Percentiles rank a stretch among this genome's conserved stretches.
Conservation (phyloP, 2,329 filamentous ascomycete genomes). For the Cercospora sp. region DNA sequence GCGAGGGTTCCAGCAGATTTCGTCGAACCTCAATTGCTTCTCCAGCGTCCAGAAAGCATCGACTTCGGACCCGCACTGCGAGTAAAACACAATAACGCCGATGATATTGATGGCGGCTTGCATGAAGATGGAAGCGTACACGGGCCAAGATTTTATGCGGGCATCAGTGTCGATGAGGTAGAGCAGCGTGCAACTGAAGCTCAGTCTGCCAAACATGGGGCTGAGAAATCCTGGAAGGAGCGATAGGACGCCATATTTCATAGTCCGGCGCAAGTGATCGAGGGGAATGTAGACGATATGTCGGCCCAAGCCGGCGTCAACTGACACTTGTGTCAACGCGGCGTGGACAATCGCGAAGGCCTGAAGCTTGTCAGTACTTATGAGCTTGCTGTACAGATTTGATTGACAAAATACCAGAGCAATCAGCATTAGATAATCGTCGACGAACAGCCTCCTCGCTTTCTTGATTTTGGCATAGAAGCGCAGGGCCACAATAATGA, state of each 20-base stretch:
- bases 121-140: constrained; percentile 31
- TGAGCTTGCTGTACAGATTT: too few relatives aligned
- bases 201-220: constrained; percentile 34
- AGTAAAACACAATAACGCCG: constrained; percentile 31
- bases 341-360: constrained; percentile 31
- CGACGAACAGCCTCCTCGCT: constrained; percentile 32
- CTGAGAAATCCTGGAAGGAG: constrained; percentile 32
- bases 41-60: constrained; percentile 27
- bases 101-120: constrained; percentile 33
- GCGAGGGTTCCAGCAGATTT: constrained; percentile 27
- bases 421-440: constrained; percentile 33
- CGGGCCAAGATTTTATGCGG: constrained; percentile 32
- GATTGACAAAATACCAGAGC: constrained; percentile 22
- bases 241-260: constrained; percentile 29
- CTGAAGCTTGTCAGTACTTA: too few relatives aligned
- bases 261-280: constrained; percentile 16
- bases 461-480: constrained; percentile 30
- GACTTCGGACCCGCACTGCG: constrained; percentile 33
- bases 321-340: constrained; percentile 25
- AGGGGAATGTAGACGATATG: constrained; percentile 32
- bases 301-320: constrained; percentile 31
- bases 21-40: constrained; percentile 24
- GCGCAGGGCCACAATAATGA: constrained; percentile 28
- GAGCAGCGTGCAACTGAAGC: constrained; percentile 36
- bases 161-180: constrained; percentile 34